Evolutionary conservation across 768 basidiomycete species (phyloP), one percentile per base, ranked within the genome.

Genomic region (Tulasnella sp.): DNA sequence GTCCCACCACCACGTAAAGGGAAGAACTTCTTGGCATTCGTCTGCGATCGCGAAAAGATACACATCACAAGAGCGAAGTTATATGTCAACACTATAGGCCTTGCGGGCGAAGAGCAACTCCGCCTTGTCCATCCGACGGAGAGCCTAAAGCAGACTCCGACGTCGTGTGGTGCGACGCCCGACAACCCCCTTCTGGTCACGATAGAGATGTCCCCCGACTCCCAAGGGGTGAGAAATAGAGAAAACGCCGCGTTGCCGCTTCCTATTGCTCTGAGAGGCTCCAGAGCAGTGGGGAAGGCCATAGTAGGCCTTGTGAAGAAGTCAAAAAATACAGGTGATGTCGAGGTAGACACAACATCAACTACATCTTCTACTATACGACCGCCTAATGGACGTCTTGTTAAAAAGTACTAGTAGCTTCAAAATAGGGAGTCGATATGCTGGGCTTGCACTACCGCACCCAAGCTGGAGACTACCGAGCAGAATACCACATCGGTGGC

Each of bases 31-130:
- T 11, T 77, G 18, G 75, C 57, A 13, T 77, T 42, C 40, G 57
- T 77, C 69, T 77, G 75, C 75, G 40, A 77, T 32, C 35, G 75
- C 26, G 75, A 77, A 61, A 18, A n/a, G 35, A 77, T 77, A n/a
- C 75, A 77, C 67, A 37, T 48, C 20, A 29, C 75, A 26, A 48
- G 75, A 37, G 67, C 67, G 16, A 70, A 70, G 32, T 20, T 70
- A 39, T 77, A 69, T 32, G 40, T 77, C 23, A 77, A 77, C 32
- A 42, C 26, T 16, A 72, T 40, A n/a, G n/a, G 23, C 71, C 5
- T 32, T n/a, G 37, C 71, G 37, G 71, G 71, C 13, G 44, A 40
- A n/a, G 71, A 72, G 15, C 39, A 72, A 6, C 44, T 72, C 10
- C 39, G 37, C 13, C 71, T 40, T 20, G 39, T 72, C 18, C 16